Conservation (phyloP, 2,329 filamentous ascomycete species). For the Calonectria pseudoturangicola region DNA sequence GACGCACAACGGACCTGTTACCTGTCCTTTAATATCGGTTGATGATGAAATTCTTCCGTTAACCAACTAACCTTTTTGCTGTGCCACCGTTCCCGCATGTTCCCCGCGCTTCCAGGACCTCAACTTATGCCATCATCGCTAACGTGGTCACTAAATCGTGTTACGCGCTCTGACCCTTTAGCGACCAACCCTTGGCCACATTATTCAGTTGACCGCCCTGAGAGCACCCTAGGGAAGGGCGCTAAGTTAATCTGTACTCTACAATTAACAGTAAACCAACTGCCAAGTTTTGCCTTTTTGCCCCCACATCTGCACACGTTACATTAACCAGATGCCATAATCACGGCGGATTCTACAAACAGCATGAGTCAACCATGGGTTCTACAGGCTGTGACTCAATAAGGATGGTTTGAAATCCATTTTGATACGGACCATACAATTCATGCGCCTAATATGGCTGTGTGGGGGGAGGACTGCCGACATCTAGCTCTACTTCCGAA, state of each 20-base stretch:
- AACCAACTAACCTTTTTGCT: conserved; percentile 14
- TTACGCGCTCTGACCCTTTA: conserved; percentile 18
- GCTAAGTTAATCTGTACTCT: conserved; percentile 25
- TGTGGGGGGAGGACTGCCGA: background rate
- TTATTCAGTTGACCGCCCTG: conserved; percentile 24
- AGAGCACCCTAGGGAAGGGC: conserved; percentile 7
- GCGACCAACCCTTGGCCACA: conserved; percentile 13
- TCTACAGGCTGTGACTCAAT: background rate
- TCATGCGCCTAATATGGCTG: background rate
- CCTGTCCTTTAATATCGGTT: conserved; percentile 42
- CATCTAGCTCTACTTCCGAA: background rate
- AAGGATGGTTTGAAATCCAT: background rate
- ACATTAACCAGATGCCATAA: conserved; percentile 9
- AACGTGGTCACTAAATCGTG: conserved; percentile 30
- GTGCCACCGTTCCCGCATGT: conserved; percentile 10
- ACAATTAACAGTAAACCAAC: conserved; percentile 18
- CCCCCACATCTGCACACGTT: conserved; percentile 23
- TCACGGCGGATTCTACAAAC: background rate
- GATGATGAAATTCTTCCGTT: conserved; percentile 26
- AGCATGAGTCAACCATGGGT: background rate
- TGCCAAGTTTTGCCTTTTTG: conserved; percentile 13
- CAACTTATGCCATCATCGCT: conserved; percentile 13
- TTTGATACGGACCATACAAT: background rate
- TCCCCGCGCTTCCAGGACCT: conserved; percentile 12
- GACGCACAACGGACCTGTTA: conserved; percentile 29